phyloP scores from a whole-genome alignment of 2,329 filamentous ascomycete genomes.

The Immersiporthe knoxdaviesiana region DNA sequence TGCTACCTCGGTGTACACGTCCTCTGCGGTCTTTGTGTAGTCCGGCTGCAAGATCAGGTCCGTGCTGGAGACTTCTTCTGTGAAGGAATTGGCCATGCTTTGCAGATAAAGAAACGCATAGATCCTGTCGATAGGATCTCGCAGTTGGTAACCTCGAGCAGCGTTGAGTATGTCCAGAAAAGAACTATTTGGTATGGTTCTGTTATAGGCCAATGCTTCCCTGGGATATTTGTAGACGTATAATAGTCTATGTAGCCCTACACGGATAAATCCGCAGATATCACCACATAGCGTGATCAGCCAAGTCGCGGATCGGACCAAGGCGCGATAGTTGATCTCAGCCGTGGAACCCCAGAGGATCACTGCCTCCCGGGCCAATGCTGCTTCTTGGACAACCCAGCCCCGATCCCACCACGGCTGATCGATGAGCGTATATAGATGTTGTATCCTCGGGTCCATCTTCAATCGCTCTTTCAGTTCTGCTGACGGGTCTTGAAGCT shows the following conservation, averaged over 20 bases:
- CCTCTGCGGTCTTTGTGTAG: not conserved
- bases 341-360: not conserved
- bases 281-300: not conserved
- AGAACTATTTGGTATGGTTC: not conserved
- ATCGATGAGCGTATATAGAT: not conserved
- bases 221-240: not conserved
- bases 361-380: not conserved
- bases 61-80: not conserved
- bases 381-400: conserved; percentile 3
- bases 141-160: not conserved
- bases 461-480: not conserved
- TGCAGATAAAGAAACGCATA: not conserved
- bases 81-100: not conserved
- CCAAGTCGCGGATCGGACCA: not conserved
- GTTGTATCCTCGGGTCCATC: not conserved
- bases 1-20: not conserved
- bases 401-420: not conserved
- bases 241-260: not conserved
- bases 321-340: not conserved
- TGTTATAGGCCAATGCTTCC: not conserved
- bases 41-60: not conserved
- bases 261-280: not conserved
- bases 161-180: not conserved
- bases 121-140: not conserved
- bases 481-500: not conserved